Conservation (phyloP, 371 early-diverging fungal genomes). For the Dichotomocladium elegans region DNA sequence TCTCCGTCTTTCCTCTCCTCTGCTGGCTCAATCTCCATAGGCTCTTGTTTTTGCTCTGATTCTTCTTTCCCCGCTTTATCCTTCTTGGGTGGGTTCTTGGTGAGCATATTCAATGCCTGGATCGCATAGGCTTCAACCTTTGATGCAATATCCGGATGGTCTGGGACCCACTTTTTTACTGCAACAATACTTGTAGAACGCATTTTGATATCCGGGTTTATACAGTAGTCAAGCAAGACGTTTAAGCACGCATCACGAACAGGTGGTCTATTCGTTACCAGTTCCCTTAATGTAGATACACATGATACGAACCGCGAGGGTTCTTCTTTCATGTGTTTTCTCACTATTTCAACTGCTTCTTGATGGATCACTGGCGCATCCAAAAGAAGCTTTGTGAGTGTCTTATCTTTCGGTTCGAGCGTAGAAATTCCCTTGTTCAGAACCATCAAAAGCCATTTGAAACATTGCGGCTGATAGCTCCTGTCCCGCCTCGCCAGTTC, state of each 20-base stretch:
- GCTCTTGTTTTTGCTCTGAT: slow-evolving; percentile 6
- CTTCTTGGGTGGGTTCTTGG: slow-evolving; percentile 18
- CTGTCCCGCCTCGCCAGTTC: slow-evolving; percentile 3
- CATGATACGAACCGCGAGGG: slow-evolving; percentile 40
- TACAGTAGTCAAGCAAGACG: slow-evolving; percentile 34
- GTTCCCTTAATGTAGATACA: slow-evolving; percentile 32
- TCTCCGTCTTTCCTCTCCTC: slow-evolving; percentile 8
- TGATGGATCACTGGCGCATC: slow-evolving; percentile 40
- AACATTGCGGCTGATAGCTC: slow-evolving; percentile 24
- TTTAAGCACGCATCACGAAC: slow-evolving; percentile 28
- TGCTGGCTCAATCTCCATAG: neutral
- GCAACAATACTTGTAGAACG: slow-evolving; percentile 55
- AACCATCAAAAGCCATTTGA: slow-evolving; percentile 30
- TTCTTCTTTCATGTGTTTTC: slow-evolving; percentile 23
- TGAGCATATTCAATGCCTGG: slow-evolving; percentile 34
- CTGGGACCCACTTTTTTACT: slow-evolving; percentile 60
- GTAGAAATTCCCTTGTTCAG: slow-evolving; percentile 26
- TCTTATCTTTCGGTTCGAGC: slow-evolving; percentile 30
- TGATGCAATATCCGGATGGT: slow-evolving; percentile 42
- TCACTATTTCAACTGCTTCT: slow-evolving; percentile 21
- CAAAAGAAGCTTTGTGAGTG: slow-evolving; percentile 30
- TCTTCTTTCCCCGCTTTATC: no score
- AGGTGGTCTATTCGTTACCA: slow-evolving; percentile 25
- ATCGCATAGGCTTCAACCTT: slow-evolving; percentile 52
- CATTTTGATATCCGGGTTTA: slow-evolving; percentile 31